phyloP scores from a whole-genome alignment of 2,329 filamentous ascomycete genomes.

The Ophiostoma perfectum region DNA sequence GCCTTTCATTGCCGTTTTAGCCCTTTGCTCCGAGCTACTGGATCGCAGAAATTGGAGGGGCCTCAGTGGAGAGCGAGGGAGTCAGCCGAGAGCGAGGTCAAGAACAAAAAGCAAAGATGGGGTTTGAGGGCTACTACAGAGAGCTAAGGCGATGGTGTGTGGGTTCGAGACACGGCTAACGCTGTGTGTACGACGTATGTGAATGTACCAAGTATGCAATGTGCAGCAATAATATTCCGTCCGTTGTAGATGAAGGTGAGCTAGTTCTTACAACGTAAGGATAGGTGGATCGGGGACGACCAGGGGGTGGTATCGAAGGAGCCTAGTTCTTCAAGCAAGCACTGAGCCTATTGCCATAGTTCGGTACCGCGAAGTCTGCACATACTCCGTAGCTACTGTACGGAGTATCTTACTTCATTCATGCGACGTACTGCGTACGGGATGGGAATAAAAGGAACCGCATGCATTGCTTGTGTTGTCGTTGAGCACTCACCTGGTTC shows the following conservation, averaged over 20 bases:
- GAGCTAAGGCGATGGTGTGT: conserved; percentile 15
- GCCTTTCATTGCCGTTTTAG: conserved; percentile 9
- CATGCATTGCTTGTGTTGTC: background rate
- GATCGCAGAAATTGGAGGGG: conserved; percentile 20
- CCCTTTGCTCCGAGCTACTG: conserved; percentile 10
- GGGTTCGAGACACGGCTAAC: conserved; percentile 10
- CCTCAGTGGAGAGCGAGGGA: conserved; percentile 12
- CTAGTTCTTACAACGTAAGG: background rate
- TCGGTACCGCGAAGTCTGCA: no score
- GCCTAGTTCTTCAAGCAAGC: background rate
- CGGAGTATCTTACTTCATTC: no score
- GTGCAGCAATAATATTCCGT: conserved; percentile 5
- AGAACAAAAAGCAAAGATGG: background rate
- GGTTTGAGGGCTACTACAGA: background rate
- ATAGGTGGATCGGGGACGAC: background rate
- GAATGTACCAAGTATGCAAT: background rate
- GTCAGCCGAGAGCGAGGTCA: background rate
- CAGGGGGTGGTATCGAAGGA: background rate
- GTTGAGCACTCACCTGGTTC: background rate
- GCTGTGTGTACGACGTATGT: no score
- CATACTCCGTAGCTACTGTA: no score
- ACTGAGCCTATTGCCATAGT: background rate
- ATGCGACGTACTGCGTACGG: background rate
- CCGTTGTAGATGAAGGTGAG: background rate
- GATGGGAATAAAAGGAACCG: background rate